Evolutionary conservation across 176 grass and related monocot genomes (phyloP).

Genomic region (Eragrostis nindensis): DNA sequence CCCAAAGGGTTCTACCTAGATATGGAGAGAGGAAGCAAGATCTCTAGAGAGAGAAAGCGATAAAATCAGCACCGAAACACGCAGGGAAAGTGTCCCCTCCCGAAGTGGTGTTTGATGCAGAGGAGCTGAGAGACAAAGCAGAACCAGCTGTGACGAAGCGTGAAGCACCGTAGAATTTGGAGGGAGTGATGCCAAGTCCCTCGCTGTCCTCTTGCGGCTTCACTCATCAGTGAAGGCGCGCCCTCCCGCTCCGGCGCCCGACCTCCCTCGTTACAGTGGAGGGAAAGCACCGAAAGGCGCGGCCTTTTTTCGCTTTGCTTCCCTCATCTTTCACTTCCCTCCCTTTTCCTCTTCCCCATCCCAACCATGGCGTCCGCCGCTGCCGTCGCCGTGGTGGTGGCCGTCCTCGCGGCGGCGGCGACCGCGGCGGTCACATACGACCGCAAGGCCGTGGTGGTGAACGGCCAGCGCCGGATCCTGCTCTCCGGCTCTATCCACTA

Average conservation of each 20-base stretch:
- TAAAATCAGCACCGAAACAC: background rate
- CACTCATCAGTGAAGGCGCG: background rate
- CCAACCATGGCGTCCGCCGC: constrained; percentile 22
- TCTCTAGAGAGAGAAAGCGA: background rate
- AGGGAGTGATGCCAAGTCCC: background rate
- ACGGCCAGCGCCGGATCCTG: constrained; percentile 90
- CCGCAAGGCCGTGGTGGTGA: constrained; percentile 81
- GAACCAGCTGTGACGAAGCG: background rate
- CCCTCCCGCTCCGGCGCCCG: constrained; percentile 20
- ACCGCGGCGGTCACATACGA: constrained; percentile 77
- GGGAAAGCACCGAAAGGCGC: constrained; percentile 59
- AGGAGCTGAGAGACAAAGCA: background rate
- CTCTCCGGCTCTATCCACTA: constrained; percentile 99
- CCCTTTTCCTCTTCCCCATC: background rate
- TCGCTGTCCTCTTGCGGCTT: constrained; percentile 11
- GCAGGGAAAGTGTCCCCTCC: background rate
- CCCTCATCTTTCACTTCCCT: constrained; percentile 31
- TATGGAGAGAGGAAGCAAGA: background rate
- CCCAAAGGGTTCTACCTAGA: constrained; percentile 20
- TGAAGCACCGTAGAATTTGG: background rate
- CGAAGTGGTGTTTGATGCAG: background rate
- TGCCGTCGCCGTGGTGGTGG: constrained; percentile 24
- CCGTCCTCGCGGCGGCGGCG: constrained; percentile 34
- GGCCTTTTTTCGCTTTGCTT: constrained; percentile 46
- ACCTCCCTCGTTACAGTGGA: constrained; percentile 35